Evolutionary conservation across 257 asterid genomes (phyloP).

Genomic region (Schizonepeta tenuifolia): DNA sequence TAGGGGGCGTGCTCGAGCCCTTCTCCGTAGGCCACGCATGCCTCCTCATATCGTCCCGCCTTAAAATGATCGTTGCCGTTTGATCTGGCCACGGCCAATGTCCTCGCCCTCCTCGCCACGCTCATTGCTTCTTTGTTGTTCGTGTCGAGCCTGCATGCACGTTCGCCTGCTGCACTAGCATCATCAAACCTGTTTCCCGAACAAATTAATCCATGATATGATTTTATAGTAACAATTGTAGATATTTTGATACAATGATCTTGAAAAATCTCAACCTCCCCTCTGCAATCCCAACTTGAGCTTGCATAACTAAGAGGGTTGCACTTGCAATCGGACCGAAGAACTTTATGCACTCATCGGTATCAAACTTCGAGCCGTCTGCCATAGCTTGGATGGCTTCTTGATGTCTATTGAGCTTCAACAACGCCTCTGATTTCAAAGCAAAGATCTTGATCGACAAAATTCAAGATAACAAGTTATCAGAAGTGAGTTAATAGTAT

Average conservation of each 20-base stretch:
- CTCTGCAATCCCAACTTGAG: constrained; percentile 67
- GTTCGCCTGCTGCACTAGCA: constrained; percentile 60
- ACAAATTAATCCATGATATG: neutral
- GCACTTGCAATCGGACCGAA: constrained; percentile 71
- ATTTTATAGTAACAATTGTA: too few species aligned
- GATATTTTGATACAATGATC: too few species aligned
- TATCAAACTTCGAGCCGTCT: constrained; percentile 57
- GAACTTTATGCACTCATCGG: constrained; percentile 64
- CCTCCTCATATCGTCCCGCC: constrained; percentile 58
- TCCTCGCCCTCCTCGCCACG: constrained; percentile 47
- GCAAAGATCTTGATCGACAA: constrained; percentile 58
- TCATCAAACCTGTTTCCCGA: constrained; percentile 57
- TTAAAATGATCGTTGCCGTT: constrained; percentile 69
- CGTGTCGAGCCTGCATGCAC: constrained; percentile 54
- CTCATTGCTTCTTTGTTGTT: constrained; percentile 66
- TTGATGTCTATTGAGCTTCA: constrained; percentile 68
- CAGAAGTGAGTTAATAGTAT: neutral
- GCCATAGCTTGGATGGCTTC: constrained; percentile 73
- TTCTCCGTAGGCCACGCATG: constrained; percentile 66
- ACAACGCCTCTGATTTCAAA: constrained; percentile 70
- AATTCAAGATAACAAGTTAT: neutral
- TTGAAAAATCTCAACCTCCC: constrained; percentile 55
- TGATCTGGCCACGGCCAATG: constrained; percentile 56
- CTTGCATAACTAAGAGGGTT: constrained; percentile 49
- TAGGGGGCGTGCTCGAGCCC: constrained; percentile 65